Evolutionary conservation across 805 yeast species (phyloP).

Genomic region (Isabelozyma rhagii): DNA sequence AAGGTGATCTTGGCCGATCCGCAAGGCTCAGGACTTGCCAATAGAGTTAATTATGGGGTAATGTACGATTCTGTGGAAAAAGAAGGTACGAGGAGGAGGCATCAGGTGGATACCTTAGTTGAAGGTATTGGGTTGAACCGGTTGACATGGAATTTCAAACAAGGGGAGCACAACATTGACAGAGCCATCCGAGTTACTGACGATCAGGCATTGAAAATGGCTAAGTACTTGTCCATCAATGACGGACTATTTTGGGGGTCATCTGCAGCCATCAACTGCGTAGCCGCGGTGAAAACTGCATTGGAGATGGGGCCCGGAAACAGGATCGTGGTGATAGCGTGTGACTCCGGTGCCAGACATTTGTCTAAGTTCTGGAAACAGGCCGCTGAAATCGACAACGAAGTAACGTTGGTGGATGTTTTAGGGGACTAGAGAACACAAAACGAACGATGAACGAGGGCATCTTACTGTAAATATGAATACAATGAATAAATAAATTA

Average conservation of each 20-base stretch:
- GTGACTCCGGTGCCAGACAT: conserved; percentile 91
- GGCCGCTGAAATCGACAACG: conserved; percentile 42
- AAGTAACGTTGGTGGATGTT: conserved; percentile 35
- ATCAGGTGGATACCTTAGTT: conserved; percentile 91
- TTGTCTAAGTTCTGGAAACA: conserved; percentile 88
- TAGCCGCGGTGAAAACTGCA: conserved; percentile 68
- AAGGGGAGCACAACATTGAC: conserved; percentile 69
- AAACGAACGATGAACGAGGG: not conserved
- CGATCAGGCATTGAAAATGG: conserved; percentile 82
- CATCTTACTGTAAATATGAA: not conserved
- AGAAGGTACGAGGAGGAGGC: conserved; percentile 92
- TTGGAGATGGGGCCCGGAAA: conserved; percentile 52
- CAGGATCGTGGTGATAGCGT: conserved; percentile 76
- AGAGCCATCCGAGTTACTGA: conserved; percentile 80
- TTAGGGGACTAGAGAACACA: conserved; percentile 2
- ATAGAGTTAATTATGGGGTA: conserved; percentile 83
- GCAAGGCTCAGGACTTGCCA: conserved; percentile 89
- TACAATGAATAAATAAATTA: not conserved
- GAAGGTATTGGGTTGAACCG: conserved; percentile 94
- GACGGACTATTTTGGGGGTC: conserved; percentile 94
- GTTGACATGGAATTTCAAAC: conserved; percentile 73
- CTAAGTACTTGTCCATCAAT: conserved; percentile 69
- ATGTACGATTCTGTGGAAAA: conserved; percentile 88
- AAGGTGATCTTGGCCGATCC: conserved; percentile 83
- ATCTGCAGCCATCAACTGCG: conserved; percentile 91